Evolutionary conservation across 768 basidiomycete genomes (phyloP).

Genomic region (Agaricus subrufescens): DNA sequence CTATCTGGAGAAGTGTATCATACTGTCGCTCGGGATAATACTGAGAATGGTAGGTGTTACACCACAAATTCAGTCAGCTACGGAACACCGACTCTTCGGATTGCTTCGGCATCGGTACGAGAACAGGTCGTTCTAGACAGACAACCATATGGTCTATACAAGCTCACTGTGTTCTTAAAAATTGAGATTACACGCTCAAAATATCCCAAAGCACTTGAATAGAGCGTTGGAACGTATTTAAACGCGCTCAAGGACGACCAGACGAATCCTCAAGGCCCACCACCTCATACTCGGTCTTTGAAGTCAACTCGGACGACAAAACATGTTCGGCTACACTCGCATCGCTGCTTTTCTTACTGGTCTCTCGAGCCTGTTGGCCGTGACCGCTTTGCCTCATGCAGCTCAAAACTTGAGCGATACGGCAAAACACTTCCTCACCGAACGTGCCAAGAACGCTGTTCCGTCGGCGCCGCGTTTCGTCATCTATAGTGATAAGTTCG

Average conservation of each 20-base stretch:
- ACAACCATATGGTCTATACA: not conserved
- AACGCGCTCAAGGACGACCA: not conserved
- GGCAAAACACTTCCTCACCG: slow-evolving; percentile 8
- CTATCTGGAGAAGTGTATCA: not conserved
- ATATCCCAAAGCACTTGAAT: not conserved
- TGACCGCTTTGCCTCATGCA: slow-evolving; percentile 5
- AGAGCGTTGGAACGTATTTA: not conserved
- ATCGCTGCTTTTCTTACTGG: slow-evolving; percentile 2
- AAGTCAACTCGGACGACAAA: not conserved
- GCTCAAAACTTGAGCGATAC: slow-evolving; percentile 10
- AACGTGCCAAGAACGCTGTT: slow-evolving; percentile 10
- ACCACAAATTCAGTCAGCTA: not conserved
- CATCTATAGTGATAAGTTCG: slow-evolving; percentile 11
- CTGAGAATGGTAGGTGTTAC: not conserved
- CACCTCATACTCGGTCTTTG: not conserved
- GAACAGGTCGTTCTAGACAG: not conserved
- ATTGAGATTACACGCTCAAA: not conserved
- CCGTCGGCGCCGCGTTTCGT: slow-evolving; percentile 35
- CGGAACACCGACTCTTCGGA: not conserved
- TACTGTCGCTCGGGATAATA: not conserved
- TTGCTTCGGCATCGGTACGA: not conserved
- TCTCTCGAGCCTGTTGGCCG: not conserved
- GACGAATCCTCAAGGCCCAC: not conserved
- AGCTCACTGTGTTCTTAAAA: not conserved
- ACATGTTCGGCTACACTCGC: slow-evolving; percentile 5